Evolutionary conservation across 2,329 filamentous ascomycete species (phyloP).

Genomic region (Venturia effusa): DNA sequence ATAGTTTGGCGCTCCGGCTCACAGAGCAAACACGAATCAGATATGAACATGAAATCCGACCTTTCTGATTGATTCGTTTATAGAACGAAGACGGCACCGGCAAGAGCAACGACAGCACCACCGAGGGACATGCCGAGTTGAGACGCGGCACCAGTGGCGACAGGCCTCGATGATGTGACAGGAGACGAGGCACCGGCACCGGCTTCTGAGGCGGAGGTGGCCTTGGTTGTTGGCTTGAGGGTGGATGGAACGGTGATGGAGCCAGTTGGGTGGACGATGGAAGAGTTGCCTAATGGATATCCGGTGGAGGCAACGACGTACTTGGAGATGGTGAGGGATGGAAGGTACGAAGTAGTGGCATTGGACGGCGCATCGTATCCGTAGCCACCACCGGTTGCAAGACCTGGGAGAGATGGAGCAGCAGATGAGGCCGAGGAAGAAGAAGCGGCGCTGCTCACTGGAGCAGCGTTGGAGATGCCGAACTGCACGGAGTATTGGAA

Average conservation of each 20-base stretch:
- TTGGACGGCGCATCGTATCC: not conserved
- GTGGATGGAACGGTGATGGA: not conserved
- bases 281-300: slow-evolving; percentile 2
- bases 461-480: slow-evolving; percentile 7
- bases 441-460: not conserved
- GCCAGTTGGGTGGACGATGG: not conserved
- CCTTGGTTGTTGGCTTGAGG: not conserved
- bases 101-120: slow-evolving; percentile 6
- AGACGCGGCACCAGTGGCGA: not conserved
- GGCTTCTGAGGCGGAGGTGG: not conserved
- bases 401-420: not conserved
- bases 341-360: not conserved
- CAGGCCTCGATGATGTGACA: not conserved
- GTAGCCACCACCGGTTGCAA: not conserved
- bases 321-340: not conserved
- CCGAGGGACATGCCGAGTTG: slow-evolving; percentile 1
- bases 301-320: not conserved
- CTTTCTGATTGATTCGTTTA: not conserved
- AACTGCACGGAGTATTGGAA: slow-evolving; percentile 11
- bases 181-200: not conserved
- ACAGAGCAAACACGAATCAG: not conserved
- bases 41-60: not conserved
- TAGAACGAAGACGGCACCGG: slow-evolving; percentile 5
- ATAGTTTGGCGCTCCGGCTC: not conserved
- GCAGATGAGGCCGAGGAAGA: not conserved